A percentile compares a stretch with the other conserved stretches of the same genome.
Evolutionary conservation across 768 basidiomycete species (phyloP).

Genomic region (Filobasidium wieringae): DNA sequence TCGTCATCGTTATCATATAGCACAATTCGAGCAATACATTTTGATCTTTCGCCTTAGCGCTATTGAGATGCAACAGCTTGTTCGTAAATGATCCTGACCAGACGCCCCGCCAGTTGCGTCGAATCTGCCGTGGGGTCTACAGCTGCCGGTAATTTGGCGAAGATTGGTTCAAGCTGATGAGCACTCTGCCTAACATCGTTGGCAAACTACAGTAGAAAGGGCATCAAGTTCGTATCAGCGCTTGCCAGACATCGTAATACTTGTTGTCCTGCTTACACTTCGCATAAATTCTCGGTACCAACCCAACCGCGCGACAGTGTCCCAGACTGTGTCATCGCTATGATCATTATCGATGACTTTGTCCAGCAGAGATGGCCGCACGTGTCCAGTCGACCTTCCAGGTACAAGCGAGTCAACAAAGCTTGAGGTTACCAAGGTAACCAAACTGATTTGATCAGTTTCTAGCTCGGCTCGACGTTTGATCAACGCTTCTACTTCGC

Average conservation of each 20-base stretch:
- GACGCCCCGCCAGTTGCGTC: neutral
- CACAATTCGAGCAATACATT: neutral
- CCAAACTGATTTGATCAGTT: neutral
- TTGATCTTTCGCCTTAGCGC: no score
- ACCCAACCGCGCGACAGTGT: conserved; percentile 22
- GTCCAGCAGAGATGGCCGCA: neutral
- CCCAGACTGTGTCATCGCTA: neutral
- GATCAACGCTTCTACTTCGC: neutral
- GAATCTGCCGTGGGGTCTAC: neutral
- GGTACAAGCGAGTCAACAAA: conserved; percentile 12
- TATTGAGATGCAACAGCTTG: neutral
- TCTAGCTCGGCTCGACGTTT: neutral
- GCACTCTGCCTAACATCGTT: neutral
- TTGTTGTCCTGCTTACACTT: conserved; percentile 19
- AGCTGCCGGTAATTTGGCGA: neutral
- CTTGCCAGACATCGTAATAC: neutral
- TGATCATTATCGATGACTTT: neutral
- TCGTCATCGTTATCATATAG: no score
- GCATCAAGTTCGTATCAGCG: neutral
- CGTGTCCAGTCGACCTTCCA: neutral
- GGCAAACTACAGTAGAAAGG: neutral
- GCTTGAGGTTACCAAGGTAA: neutral
- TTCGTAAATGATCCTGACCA: neutral
- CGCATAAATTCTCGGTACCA: conserved; percentile 36
- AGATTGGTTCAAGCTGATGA: neutral